Base-by-base conservation (phyloP, 257 asterid species). In the Forsythia suspensa region DNA sequence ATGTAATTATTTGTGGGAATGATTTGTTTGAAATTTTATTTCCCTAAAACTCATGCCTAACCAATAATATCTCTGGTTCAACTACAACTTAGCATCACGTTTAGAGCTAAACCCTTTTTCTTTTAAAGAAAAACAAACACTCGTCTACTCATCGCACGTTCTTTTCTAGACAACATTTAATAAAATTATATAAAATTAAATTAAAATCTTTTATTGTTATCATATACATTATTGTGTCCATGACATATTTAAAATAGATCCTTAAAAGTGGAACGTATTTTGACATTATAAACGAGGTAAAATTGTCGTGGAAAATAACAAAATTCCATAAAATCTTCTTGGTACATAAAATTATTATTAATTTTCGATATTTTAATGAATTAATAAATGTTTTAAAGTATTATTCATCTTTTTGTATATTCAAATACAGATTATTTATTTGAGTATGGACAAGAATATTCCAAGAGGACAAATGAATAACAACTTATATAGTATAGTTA, bases 31-130 rank as follows among this genome's bases (percentile, higher is more conserved):
- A 75, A 52, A 57, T 43, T 8, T 46, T 79, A n/a, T 40, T 80
- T 76, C 10, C 82, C 82, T 79, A 87, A 83, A 73, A 83, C 74
- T 84, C 86, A 83, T 81, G 80, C 80, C 79, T 79, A 75, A 79
- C 89, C 91, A 85, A 79, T 68, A 84, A 82, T 63, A 73, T 77
- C 76, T 85, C 80, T 38, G 91, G 89, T 88, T 86, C 84, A 73
- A 86, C 91, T 82, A 81, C 77, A 88, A 86, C 88, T 79, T 82
- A 86, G 91, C 89, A 80, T 80, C 37, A 3, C 21, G 0, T 24
- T 55, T 55, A 55, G 10, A 18, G 65, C 24, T 10, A 75, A 85
- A 85, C 79, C 77, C 87, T 86, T 75, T 82, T 73, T 9, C 52
- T 29, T 51, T 29, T 57, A 6, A 2, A 41, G 40, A 15, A 37